Conservation (phyloP, 2,329 filamentous ascomycete genomes). For the Epichloe hybrida region DNA sequence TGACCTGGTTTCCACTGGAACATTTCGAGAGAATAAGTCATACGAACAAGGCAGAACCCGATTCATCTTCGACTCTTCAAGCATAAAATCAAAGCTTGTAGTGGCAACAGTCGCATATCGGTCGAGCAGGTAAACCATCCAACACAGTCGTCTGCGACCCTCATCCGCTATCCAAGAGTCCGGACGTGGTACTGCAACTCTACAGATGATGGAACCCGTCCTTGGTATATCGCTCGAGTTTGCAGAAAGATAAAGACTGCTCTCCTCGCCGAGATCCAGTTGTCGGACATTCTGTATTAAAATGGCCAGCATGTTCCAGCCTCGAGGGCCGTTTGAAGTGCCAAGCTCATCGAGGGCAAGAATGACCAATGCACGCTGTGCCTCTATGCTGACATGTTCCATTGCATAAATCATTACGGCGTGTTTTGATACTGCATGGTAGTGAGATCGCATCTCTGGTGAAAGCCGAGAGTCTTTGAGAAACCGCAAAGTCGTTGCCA, state of each 20-base stretch:
- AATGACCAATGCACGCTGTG: constrained; percentile 27
- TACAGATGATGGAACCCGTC: constrained; percentile 19
- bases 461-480: constrained; percentile 26
- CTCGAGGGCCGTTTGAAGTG: constrained; percentile 27
- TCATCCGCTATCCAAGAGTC: constrained; percentile 33
- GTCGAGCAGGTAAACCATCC: constrained; percentile 32
- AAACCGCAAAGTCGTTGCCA: constrained; percentile 29
- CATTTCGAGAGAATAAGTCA: constrained; percentile 29
- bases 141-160: constrained; percentile 26
- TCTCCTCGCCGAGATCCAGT: constrained; percentile 26
- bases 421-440: constrained; percentile 25
- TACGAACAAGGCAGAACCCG: constrained; percentile 29
- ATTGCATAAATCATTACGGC: constrained; percentile 29
- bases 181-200: constrained; percentile 21
- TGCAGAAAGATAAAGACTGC: constrained; percentile 21
- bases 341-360: constrained; percentile 28
- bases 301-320: constrained; percentile 28
- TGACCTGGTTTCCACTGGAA: constrained; percentile 28
- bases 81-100: constrained; percentile 27
- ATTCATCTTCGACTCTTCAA: constrained; percentile 26
- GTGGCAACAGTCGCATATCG: constrained; percentile 30
- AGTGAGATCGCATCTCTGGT: constrained; percentile 23
- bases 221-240: constrained; percentile 19
- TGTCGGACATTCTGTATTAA: constrained; percentile 26
- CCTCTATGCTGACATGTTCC: constrained; percentile 26